phyloP scores from a whole-genome alignment of 768 basidiomycete species.

The Kockovaella imperatae region DNA sequence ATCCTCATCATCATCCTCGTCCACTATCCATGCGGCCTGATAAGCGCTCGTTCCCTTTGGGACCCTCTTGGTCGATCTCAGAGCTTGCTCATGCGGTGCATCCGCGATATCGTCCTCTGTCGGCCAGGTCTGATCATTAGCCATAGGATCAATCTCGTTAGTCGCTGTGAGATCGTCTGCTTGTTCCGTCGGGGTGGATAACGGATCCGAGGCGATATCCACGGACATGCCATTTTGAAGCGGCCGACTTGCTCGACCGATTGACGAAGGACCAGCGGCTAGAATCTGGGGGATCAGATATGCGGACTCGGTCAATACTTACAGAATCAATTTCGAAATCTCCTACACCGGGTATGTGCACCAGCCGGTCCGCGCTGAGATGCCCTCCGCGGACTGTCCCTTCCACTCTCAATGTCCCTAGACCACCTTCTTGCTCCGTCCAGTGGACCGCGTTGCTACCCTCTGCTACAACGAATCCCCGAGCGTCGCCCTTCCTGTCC shows the following conservation, averaged over 20 bases:
- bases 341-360: conserved; percentile 79
- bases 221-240: conserved; percentile 38
- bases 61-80: conserved; percentile 67
- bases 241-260: conserved; percentile 15
- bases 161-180: conserved; percentile 81
- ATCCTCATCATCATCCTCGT: conserved; percentile 64
- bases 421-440: conserved; percentile 47
- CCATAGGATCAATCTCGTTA: conserved; percentile 80
- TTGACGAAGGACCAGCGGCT: conserved; percentile 53
- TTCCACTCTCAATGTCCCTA: conserved; percentile 62
- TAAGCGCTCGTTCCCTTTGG: conserved; percentile 96
- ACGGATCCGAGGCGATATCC: conserved; percentile 45
- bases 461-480: conserved; percentile 69
- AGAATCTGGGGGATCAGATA: conserved; percentile 53
- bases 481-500: conserved; percentile 72
- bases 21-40: conserved; percentile 92
- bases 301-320: conserved; percentile 22
- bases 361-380: conserved; percentile 71
- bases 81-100: conserved; percentile 54
- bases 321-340: conserved; percentile 82
- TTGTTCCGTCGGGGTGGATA: conserved; percentile 59
- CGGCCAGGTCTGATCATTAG: conserved; percentile 97
- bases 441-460: conserved; percentile 49
- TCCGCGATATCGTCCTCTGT: conserved; percentile 88
- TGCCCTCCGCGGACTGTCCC: conserved; percentile 74